These are phyloP conservation scores for Erodium texanum DNA, from an alignment of 441 rosid species.

Conservation along the genomic window DNA sequence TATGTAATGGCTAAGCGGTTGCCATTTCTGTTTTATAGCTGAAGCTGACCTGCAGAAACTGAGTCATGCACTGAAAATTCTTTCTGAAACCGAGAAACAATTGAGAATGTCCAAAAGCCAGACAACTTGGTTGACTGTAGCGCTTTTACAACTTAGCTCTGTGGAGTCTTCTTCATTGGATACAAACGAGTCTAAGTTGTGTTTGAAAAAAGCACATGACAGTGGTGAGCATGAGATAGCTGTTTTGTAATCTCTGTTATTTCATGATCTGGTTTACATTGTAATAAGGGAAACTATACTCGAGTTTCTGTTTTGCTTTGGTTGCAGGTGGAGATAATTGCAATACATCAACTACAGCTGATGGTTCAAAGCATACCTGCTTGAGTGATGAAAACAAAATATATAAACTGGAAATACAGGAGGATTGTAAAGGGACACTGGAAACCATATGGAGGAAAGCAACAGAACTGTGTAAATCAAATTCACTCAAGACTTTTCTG, in stretches of 20 bases:
- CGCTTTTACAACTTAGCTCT: constrained; percentile 73
- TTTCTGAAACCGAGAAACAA: constrained; percentile 91
- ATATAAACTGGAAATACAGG: constrained; percentile 28
- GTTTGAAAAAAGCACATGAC: constrained; percentile 35
- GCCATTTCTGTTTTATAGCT: constrained; percentile 34
- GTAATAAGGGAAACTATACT: background rate
- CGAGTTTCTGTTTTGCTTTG: constrained; percentile 4
- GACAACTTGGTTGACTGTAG: constrained; percentile 89
- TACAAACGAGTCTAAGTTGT: constrained; percentile 32
- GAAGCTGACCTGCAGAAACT: constrained; percentile 64
- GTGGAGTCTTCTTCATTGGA: constrained; percentile 40
- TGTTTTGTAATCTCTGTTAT: no score
- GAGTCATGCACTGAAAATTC: constrained; percentile 67
- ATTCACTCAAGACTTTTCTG: constrained; percentile 61
- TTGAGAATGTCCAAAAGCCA: constrained; percentile 75
- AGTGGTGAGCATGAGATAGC: constrained; percentile 39
- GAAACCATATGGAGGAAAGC: constrained; percentile 69
- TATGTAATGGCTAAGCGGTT: constrained; percentile 7
- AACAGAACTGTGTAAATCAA: constrained; percentile 51
- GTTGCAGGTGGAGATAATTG: constrained; percentile 40
- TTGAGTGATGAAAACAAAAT: constrained; percentile 35
- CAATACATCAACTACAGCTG: constrained; percentile 44
- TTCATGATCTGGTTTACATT: no score
- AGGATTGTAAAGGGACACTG: constrained; percentile 37
- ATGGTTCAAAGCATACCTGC: constrained; percentile 37